These are phyloP conservation scores for Mycena latifolia DNA, from an alignment of 768 basidiomycete genomes.

Conservation along the genomic window DNA sequence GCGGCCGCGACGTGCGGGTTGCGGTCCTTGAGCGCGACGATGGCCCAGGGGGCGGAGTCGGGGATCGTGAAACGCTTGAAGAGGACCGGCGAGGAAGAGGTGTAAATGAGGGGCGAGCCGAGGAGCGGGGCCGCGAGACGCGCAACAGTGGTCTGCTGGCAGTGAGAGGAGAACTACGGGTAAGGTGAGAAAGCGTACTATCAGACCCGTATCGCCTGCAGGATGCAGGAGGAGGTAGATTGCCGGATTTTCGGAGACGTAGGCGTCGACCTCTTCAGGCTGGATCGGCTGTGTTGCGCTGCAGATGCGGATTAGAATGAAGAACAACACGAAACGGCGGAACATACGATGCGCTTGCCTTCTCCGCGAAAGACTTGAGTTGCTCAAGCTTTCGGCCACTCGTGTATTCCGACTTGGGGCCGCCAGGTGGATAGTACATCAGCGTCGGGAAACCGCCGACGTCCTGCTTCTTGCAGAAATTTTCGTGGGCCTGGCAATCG, in stretches of 20 bases:
- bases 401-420: conserved; percentile 77
- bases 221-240: conserved; percentile 71
- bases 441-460: conserved; percentile 90
- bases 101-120: conserved; percentile 60
- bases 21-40: conserved; percentile 78
- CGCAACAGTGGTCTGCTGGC: conserved; percentile 48
- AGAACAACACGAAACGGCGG: conserved; percentile 23
- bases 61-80: conserved; percentile 53
- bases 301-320: background rate
- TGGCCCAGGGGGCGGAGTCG: conserved; percentile 61
- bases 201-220: conserved; percentile 42
- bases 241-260: conserved; percentile 61
- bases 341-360: conserved; percentile 78
- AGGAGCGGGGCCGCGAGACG: conserved; percentile 57
- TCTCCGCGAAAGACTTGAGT: conserved; percentile 80
- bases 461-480: conserved; percentile 73
- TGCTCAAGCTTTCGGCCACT: conserved; percentile 80
- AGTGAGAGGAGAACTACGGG: conserved; percentile 33
- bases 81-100: conserved; percentile 53
- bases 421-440: conserved; percentile 71
- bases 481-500: conserved; percentile 84
- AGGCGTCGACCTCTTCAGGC: conserved; percentile 56
- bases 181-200: conserved; percentile 42
- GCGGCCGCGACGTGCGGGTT: conserved; percentile 61
- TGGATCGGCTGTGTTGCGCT: conserved; percentile 56